Conservation (phyloP, 139 green algal species). For the Asterochloris erici region DNA sequence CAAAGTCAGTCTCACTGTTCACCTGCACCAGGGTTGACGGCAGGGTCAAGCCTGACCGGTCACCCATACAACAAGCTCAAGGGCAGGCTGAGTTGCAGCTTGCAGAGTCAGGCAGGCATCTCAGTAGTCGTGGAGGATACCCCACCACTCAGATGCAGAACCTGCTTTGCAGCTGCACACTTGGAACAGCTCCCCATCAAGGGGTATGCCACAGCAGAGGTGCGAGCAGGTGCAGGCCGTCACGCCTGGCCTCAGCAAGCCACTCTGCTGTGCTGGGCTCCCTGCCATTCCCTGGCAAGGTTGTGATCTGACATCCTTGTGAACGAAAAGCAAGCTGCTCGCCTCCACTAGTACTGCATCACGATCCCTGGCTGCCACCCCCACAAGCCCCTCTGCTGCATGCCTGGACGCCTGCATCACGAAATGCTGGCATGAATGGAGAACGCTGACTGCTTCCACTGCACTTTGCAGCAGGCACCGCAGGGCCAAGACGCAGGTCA, state of each 20-base stretch:
- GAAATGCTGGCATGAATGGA: background rate
- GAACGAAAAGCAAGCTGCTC: background rate
- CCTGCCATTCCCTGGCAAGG: background rate
- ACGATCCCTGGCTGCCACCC: conserved; percentile 32
- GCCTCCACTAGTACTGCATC: conserved; percentile 44
- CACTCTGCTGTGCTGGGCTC: no score
- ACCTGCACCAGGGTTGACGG: conserved; percentile 59
- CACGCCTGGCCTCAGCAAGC: no score
- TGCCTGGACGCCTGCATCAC: conserved; percentile 45
- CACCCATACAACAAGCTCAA: no score
- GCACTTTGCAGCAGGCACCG: background rate
- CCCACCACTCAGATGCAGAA: background rate
- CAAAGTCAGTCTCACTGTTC: conserved; percentile 97
- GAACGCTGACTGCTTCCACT: background rate
- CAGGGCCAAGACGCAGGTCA: no score
- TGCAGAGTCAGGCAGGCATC: background rate
- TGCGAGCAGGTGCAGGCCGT: no score
- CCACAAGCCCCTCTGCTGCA: conserved; percentile 85
- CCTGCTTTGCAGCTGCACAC: background rate
- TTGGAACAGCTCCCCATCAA: no score
- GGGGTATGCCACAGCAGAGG: no score
- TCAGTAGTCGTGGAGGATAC: background rate
- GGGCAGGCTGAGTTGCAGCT: background rate
- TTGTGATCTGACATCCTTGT: background rate
- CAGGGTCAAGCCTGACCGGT: background rate